Base-by-base conservation (phyloP, 2,329 filamentous ascomycete genomes). In the Talaromyces sp. region DNA sequence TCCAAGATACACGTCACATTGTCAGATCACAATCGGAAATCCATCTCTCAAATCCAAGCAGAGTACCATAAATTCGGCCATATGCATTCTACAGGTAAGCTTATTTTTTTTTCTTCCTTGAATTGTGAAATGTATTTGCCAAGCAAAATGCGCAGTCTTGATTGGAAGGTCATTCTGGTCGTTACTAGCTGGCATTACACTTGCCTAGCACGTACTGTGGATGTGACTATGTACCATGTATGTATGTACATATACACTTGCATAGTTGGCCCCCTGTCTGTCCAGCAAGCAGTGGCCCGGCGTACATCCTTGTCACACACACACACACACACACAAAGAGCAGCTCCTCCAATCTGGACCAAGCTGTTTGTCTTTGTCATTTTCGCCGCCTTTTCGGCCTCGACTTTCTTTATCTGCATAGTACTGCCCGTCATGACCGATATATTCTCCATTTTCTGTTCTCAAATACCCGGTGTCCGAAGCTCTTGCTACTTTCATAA, bases 101-200 rank as follows among this genome's bases (percentile, higher is more conserved):
- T 61, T 44, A 54, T 52, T 52, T 60, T 52, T 52, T 60, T 57
- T 57, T 42, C 37, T 28, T 28, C 37, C 28, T 42, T 40, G 54
- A 57, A n/a, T 28, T 25, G 1, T 37, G 12, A 54, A 52, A 18
- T 21, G 5, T 58, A 33, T 28, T 18, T 59, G 44, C 31, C 57
- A 21, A 59, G 46, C 33, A 28, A 28, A 55, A 56, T 25, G 8
- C 39, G 9, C 31, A 35, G 35, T 18, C 37, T 60, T 63, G 39
- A 61, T 58, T 61, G 35, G 63, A 64, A 62, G 60, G 63, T 23
- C 60, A 64, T 62, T 60, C 16, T 62, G 50, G 63, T 46, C 63
- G 63, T 54, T 54, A 25, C 42, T 37, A 52, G 48, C 35, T 25
- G 55, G 44, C 44, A 40, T n/a, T 57, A 33, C 37, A n/a, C 18